Base-by-base conservation (phyloP, 2,329 filamentous ascomycete species). In the Talaromyces verruculosus region DNA sequence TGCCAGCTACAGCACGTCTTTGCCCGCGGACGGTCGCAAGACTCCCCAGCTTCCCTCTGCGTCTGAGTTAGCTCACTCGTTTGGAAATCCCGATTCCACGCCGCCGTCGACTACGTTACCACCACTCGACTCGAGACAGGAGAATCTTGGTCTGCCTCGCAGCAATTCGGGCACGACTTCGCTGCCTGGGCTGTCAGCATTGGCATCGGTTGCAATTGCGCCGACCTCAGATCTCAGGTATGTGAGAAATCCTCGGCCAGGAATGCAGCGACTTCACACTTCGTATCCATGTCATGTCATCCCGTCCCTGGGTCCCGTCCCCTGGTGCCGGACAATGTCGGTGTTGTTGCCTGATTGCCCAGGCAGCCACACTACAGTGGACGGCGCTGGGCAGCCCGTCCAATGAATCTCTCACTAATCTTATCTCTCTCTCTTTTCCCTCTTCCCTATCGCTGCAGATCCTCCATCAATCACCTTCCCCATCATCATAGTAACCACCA, bases 151-250 rank as follows among this genome's bases (percentile, higher is more conserved):
- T 28, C 76, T 75, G 53, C 65, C 69, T 19, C 68, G 68, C 39
- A 71, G 73, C 25, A 71, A 67, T 63, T 79, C 80, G 61, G 76
- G 75, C 67, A 73, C 72, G 67, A 74, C 76, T 65, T 79, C 83
- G 67, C 78, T 88, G 60, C 87, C 87, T 28, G 85, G 84, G 28
- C 76, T 89, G 62, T 86, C 86, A 61, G 82, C 86, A 45, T 80
- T 89, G 71, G 87, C 87, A 51, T 86, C 85, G 64, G 79, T 87
- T 71, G 84, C 84, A 41, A 82, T 84, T 35, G 82, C 80, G 63
- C 80, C 81, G 47, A 79, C 80, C 71, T 84, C 82, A 67, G 84
- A 80, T 76, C 74, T 82, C 71, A 84, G 84, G 83, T 85, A 83
- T 43, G 66, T 65, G 45, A 35, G 22, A 65, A 51, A 58, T 49